Percentiles rank a stretch among this genome's conserved stretches.
These are phyloP conservation scores for Cardamine resedifolia DNA, from an alignment of 345 rosid genomes.

Conservation along the genomic window DNA sequence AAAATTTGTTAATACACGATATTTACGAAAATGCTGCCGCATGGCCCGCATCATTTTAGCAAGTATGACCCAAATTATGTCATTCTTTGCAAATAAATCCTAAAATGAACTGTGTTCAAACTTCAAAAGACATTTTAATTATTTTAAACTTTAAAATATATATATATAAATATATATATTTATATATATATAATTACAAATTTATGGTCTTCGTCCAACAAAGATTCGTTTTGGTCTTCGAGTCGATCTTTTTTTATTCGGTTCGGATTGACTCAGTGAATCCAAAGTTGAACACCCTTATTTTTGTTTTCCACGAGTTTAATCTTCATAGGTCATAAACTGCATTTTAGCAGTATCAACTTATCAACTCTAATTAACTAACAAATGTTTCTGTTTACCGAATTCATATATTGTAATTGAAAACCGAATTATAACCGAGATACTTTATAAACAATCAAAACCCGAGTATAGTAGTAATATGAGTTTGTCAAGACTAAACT, in stretches of 20 bases:
- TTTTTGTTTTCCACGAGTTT: neutral
- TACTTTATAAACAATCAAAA: neutral
- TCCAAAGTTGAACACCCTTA: neutral
- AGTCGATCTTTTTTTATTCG: neutral
- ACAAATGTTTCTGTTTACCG: neutral
- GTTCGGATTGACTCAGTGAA: neutral
- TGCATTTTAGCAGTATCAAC: neutral
- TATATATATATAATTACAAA: too few relatives aligned
- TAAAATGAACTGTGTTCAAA: neutral
- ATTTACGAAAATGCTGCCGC: neutral
- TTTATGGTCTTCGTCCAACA: neutral
- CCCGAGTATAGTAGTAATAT: neutral
- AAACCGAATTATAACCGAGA: too few relatives aligned
- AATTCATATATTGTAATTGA: too few relatives aligned
- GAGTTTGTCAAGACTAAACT: neutral
- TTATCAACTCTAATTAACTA: neutral
- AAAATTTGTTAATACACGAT: too few relatives aligned
- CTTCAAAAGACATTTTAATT: neutral
- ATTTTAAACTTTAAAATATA: neutral
- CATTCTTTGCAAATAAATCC: neutral
- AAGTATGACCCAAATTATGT: neutral
- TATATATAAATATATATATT: too few relatives aligned
- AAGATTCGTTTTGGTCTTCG: slow-evolving; percentile 10
- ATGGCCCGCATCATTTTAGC: neutral
- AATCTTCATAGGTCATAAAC: neutral